Base-by-base conservation (phyloP, 148 eudicot genomes). In the Persicaria tinctoria region DNA sequence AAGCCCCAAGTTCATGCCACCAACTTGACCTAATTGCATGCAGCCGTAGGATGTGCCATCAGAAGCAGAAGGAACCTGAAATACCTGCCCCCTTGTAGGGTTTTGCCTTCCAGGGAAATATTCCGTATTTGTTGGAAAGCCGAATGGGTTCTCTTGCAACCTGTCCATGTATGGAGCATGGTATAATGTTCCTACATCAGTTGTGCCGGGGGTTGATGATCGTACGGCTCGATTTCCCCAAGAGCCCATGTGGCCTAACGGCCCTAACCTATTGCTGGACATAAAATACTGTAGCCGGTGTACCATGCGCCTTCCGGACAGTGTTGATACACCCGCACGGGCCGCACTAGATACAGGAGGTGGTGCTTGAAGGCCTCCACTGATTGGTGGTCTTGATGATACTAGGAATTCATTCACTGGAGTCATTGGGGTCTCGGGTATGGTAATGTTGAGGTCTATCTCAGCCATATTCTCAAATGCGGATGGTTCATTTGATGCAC, bases 401-500 rank as follows among this genome's bases (percentile, higher is more conserved):
- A 82, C 70, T 70, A 83, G 75, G 48, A 74, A 57, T 51, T 78
- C 82, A 59, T 81, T 76, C 75, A 74, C 86, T 81, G 88, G 89
- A 68, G 83, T 84, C 44, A 85, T 47, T 46, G 92, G 93, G 14
- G 91, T 90, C 63, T 93, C 97, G 17, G 97, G 96, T 51, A 90
- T 86, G 70, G 86, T 68, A 68, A 85, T 86, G 80, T 90, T 93
- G 45, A 90, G 97, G 81, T 93, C 97, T 73, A 93, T 84, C 76
- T 89, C 97, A 47, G 89, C 83, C 77, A 83, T 82, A 75, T 83
- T 87, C 78, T 84, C 85, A 72, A 79, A 86, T 66, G 90, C 80
- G 45, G 87, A 72, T 72, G 86, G 83, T 73, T 69, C 73, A 17
- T 17, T 69, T 17, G 45, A 16, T 10, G 51, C 3, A 44, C 11